Percentiles rank a stretch among this genome's conserved stretches.
phyloP scores from a whole-genome alignment of 176 grass and related monocot genomes.

The Rhynchospora breviuscula region DNA sequence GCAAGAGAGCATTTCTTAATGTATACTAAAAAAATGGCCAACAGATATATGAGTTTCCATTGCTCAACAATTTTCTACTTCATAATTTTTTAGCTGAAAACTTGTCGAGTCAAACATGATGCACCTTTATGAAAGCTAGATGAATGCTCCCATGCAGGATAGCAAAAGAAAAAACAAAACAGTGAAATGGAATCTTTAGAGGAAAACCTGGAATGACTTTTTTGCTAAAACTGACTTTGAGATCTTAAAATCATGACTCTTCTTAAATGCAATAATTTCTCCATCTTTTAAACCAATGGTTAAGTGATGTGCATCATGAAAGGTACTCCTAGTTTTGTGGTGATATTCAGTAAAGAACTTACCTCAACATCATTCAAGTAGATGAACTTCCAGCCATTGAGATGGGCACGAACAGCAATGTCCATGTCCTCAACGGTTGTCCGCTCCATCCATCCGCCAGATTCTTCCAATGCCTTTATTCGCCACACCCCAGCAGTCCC shows the following conservation, averaged over 20 bases:
- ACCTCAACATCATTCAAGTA: slow-evolving; percentile 51
- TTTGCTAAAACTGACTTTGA: not conserved
- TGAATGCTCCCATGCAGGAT: not conserved
- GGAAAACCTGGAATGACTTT: not conserved
- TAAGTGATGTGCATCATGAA: not conserved
- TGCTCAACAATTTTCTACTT: not conserved
- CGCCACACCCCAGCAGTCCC: slow-evolving; percentile 49
- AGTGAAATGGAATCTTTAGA: not conserved
- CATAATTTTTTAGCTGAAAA: not conserved
- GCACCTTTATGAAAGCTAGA: not conserved
- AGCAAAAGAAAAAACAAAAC: not conserved
- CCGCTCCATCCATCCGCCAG: slow-evolving; percentile 46
- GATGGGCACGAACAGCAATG: slow-evolving; percentile 42
- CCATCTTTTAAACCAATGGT: not conserved
- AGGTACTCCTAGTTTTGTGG: not conserved
- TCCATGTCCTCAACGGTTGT: slow-evolving; percentile 54
- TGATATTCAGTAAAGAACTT: not conserved
- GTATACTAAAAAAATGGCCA: not conserved
- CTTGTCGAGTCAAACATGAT: not conserved
- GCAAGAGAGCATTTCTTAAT: not conserved
- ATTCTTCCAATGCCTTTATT: slow-evolving; percentile 46
- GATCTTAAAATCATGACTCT: not conserved
- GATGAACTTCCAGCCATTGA: slow-evolving; percentile 49
- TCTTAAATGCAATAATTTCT: not conserved
- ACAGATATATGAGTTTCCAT: not conserved